Evolutionary conservation across 306 rosid genomes (phyloP).

Genomic region (Canavalia gladiata): DNA sequence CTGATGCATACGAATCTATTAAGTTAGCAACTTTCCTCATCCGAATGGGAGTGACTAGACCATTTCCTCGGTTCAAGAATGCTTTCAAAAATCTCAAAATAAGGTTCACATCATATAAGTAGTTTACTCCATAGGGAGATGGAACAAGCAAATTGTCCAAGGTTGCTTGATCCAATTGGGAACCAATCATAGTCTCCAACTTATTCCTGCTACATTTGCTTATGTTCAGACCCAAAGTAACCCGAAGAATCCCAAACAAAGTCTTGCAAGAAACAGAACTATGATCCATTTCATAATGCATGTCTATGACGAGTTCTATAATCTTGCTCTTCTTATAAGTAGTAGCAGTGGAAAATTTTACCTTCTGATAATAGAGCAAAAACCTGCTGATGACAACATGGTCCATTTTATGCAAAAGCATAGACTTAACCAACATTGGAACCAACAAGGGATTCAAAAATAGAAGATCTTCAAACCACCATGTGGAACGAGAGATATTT

Average conservation of each 20-base stretch:
- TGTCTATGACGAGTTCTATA: conserved; percentile 71
- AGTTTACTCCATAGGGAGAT: conserved; percentile 71
- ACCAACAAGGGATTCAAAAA: conserved; percentile 66
- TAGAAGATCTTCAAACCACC: conserved; percentile 96
- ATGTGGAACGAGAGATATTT: conserved; percentile 60
- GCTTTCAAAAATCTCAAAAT: conserved; percentile 81
- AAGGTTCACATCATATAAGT: conserved; percentile 86
- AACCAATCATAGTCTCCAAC: conserved; percentile 89
- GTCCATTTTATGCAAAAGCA: conserved; percentile 70
- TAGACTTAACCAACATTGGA: conserved; percentile 65
- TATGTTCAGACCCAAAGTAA: conserved; percentile 64
- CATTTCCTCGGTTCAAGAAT: conserved; percentile 54
- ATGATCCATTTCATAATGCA: conserved; percentile 63
- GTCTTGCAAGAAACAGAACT: conserved; percentile 72
- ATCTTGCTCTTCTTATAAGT: conserved; percentile 61
- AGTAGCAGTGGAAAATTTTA: conserved; percentile 57
- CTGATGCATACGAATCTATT: conserved; percentile 86
- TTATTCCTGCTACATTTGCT: conserved; percentile 69
- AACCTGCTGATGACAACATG: conserved; percentile 72
- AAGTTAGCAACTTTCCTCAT: conserved; percentile 73
- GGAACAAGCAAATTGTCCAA: conserved; percentile 93
- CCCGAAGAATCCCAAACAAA: conserved; percentile 76
- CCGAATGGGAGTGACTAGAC: conserved; percentile 48
- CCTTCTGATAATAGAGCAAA: conserved; percentile 81
- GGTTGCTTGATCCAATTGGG: conserved; percentile 79